Conservation (phyloP, 345 rosid genomes). For the Rhodamnia argentea region DNA sequence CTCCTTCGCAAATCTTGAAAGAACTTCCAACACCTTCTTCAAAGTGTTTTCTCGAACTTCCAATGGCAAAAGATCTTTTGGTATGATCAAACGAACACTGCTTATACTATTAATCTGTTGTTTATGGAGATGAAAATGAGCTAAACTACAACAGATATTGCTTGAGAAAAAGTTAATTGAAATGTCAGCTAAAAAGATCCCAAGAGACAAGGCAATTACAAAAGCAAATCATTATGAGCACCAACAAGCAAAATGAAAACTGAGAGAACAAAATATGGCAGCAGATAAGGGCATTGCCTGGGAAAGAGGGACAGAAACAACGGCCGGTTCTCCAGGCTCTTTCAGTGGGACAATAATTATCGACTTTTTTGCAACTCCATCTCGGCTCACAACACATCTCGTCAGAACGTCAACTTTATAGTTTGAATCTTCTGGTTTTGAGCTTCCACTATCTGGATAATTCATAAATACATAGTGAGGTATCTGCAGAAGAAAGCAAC, state of each 20-base stretch:
- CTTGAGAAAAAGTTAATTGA: not conserved
- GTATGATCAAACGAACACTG: constrained; percentile 63
- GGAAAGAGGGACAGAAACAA: constrained; percentile 67
- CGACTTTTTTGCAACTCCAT: constrained; percentile 49
- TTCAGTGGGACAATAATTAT: constrained; percentile 50
- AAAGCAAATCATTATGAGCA: not conserved
- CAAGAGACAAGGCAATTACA: not conserved
- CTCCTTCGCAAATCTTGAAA: constrained; percentile 50
- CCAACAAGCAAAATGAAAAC: not conserved
- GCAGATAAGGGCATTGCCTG: constrained; percentile 27
- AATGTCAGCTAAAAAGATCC: not conserved
- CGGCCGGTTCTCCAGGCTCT: constrained; percentile 70
- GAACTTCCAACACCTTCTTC: constrained; percentile 39
- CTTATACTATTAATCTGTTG: constrained; percentile 68
- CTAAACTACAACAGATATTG: not conserved
- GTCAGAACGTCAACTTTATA: constrained; percentile 74
- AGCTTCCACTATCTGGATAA: constrained; percentile 53
- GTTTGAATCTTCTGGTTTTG: constrained; percentile 66
- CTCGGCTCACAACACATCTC: constrained; percentile 67
- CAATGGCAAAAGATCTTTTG: constrained; percentile 70
- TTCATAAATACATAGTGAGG: not conserved
- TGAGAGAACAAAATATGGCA: not conserved
- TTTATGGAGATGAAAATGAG: constrained; percentile 2
- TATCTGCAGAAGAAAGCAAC: constrained; percentile 1
- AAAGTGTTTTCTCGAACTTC: constrained; percentile 81